These are phyloP conservation scores for Craterostigma plantagineum DNA, from an alignment of 257 asterid genomes.

Conservation along the genomic window DNA sequence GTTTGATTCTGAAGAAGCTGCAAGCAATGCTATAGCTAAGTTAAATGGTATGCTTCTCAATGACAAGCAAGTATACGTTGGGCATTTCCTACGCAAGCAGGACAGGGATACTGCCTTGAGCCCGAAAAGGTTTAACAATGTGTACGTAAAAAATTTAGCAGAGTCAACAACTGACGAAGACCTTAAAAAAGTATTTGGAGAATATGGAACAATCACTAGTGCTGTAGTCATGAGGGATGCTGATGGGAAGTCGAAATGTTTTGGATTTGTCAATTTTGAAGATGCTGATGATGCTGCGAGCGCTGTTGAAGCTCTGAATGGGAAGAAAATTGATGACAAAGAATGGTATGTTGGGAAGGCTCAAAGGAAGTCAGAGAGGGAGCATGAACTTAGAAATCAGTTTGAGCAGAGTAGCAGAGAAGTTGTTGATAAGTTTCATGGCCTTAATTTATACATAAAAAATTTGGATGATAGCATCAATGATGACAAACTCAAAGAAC, in stretches of 20 bases:
- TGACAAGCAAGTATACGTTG: slow-evolving; percentile 8
- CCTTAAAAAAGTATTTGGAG: slow-evolving; percentile 4
- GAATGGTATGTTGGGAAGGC: slow-evolving; percentile 9
- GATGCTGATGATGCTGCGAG: slow-evolving; percentile 6
- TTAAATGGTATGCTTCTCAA: slow-evolving; percentile 6
- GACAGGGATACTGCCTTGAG: not conserved
- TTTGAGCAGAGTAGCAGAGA: slow-evolving; percentile 5
- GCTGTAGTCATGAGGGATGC: slow-evolving; percentile 7
- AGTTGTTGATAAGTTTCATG: slow-evolving; percentile 2
- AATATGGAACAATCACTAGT: slow-evolving; percentile 6
- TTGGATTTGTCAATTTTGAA: slow-evolving; percentile 8
- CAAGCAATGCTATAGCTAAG: slow-evolving; percentile 6
- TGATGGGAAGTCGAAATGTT: slow-evolving; percentile 8
- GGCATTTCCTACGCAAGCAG: slow-evolving; percentile 7
- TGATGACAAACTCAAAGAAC: slow-evolving; percentile 6
- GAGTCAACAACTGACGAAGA: slow-evolving; percentile 6
- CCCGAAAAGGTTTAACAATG: slow-evolving; percentile 4
- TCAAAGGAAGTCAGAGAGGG: slow-evolving; percentile 8
- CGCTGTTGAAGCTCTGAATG: slow-evolving; percentile 8
- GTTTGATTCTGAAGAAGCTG: slow-evolving; percentile 3
- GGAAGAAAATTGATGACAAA: slow-evolving; percentile 3
- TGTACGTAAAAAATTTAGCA: slow-evolving; percentile 5
- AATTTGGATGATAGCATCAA: slow-evolving; percentile 7
- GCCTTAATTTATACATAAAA: slow-evolving; percentile 3
- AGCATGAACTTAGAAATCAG: slow-evolving; percentile 3